These are phyloP conservation scores for Neurospora pannonica DNA, from an alignment of 495 filamentous ascomycete genomes.

Conservation along the genomic window DNA sequence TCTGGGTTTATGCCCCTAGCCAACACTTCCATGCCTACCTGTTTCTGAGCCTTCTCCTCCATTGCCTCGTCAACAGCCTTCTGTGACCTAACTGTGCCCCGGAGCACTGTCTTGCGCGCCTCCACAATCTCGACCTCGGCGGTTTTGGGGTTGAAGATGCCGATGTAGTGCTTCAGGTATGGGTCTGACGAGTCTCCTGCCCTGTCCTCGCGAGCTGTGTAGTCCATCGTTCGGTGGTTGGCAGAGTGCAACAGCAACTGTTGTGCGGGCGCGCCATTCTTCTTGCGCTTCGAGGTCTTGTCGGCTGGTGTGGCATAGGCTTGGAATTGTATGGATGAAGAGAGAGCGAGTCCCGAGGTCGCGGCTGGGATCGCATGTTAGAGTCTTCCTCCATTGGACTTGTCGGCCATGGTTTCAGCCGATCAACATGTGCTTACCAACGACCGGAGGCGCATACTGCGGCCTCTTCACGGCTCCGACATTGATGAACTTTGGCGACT, in stretches of 20 bases:
- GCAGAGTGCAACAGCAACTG: slow-evolving; percentile 72
- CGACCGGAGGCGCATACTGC: slow-evolving; percentile 52
- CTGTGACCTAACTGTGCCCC: slow-evolving; percentile 51
- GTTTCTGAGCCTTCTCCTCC: slow-evolving; percentile 24
- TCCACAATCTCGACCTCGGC: slow-evolving; percentile 65
- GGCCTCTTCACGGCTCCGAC: slow-evolving; percentile 28
- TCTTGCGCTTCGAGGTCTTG: slow-evolving; percentile 30
- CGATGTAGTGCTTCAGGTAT: slow-evolving; percentile 75
- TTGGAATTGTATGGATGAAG: slow-evolving; percentile 47
- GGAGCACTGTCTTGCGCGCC: slow-evolving; percentile 64
- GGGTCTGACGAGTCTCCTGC: slow-evolving; percentile 43
- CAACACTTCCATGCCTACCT: slow-evolving; percentile 19
- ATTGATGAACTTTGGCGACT: slow-evolving; percentile 42
- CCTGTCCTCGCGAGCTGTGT: slow-evolving; percentile 64
- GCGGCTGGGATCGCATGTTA: slow-evolving; percentile 40
- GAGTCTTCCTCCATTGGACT: background rate
- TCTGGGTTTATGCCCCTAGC: background rate
- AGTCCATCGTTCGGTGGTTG: slow-evolving; percentile 69
- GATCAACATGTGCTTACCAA: slow-evolving; percentile 39
- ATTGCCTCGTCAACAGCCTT: slow-evolving; percentile 32
- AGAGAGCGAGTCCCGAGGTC: slow-evolving; percentile 55
- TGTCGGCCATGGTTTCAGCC: background rate
- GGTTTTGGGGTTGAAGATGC: slow-evolving; percentile 67
- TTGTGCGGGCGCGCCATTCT: slow-evolving; percentile 35
- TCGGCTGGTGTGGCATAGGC: slow-evolving; percentile 51